Evolutionary conservation across 768 basidiomycete species (phyloP), one percentile per base, ranked within the genome.

Genomic region (Rhodotorula kratochvilovae): DNA sequence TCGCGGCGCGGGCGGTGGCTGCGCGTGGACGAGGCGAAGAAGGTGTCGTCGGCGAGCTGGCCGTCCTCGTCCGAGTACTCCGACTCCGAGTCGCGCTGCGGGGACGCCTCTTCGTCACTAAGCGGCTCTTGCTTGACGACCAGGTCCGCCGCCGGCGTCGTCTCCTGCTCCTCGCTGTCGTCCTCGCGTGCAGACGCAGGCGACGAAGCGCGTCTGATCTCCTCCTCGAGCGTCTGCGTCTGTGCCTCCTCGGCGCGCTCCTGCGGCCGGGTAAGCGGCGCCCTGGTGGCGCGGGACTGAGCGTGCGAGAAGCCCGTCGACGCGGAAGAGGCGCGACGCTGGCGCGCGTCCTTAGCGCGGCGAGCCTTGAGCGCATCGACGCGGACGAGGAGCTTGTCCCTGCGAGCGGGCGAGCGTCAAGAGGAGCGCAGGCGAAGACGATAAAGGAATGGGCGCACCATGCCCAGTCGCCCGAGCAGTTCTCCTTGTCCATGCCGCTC

Each of bases 301-400:
- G 15, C 51, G 13, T 2, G 29, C n/a, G 27, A 29, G 5, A 27
- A n/a, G 51, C 51, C 45, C 19, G 60, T 46, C 0, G 31, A 48
- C 42, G 42, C 21, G 13, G 62, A 39, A 45, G 53, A 63, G 13
- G 50, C 31, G 19, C 21, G 72, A 54, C 39, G 50, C n/a, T 53
- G 29, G 13, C n/a, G 61, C 54, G 17, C 42, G 48, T 67, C 69
- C 42, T 63, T 64, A 21, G 66, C 62, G 12, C 73, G 88, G 69
- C 87, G 88, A 56, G 83, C 84, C 79, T 84, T 84, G 54, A 90
- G 77, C 4, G 88, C 87, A 42, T 81, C 79, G 5, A 84, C 83
- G 29, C 89, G 83, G 59, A 83, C 81, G 48, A 84, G 56, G 25
- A 90, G 77, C 63, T 82, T 83, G 35, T 85, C 83, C 65, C 88